Evolutionary conservation across 2,329 filamentous ascomycete species (phyloP), one percentile per base, ranked within the genome.

Genomic region (Aspergillus udagawae): DNA sequence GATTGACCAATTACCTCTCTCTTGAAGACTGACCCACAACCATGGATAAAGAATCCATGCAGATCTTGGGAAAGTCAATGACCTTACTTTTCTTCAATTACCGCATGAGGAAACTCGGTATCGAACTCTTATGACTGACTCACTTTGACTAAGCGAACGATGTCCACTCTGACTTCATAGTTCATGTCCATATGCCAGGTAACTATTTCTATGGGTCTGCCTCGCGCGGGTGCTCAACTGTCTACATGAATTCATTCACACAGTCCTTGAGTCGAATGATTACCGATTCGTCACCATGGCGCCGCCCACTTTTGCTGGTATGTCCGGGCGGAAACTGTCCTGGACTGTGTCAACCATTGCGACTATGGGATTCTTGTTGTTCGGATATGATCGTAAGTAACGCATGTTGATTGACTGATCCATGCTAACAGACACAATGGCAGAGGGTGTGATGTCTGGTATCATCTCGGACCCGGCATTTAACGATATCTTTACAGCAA

Each of bases 361-460:
- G 3, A 87, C 85, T 0, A 85, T 83, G 51, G 85, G 83, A 20
- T 86, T 86, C 73, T 69, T 86, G 27, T 77, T 84, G 20, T 84
- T 83, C 59, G 82, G 82, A 54, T 84, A 84, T 65, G 82, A 84
- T 58, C 82, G 75, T 79, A 65, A 62, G 74, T 68, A n/a, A n/a
- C n/a, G 45, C 14, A 4, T 17, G 10, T 9, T 27, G 20, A 6
- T 9, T 10, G 20, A 23, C 8, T 21, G 12, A 20, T 20, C 17
- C 32, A 53, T 14, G 51, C 56, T 58, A 41, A 53, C 56, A 14
- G 45, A 4, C 8, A 10, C 14, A 3, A 5, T 38, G 14, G 12
- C 27, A 70, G 69, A 74, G 67, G 72, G 72, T 66, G 72, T 74
- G 45, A 74, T 74, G 72, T 74, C 72, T 17, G 72, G 72, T 49